Conservation (phyloP, 805 yeast genomes). For the Candida maesae region DNA sequence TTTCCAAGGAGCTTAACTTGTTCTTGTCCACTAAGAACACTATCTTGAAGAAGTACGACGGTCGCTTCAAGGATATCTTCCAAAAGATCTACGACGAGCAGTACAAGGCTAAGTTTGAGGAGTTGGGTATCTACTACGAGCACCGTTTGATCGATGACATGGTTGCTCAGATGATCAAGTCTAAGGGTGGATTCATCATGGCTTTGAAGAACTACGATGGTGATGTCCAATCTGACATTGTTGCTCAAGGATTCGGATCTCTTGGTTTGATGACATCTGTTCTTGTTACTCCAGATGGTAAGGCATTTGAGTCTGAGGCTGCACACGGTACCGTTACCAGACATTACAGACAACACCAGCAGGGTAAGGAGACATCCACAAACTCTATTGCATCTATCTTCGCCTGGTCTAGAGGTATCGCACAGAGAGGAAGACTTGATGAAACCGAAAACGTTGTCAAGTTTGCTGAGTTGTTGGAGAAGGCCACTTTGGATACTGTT, state of each 20-base stretch:
- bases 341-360: constrained; percentile 93
- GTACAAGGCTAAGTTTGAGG: constrained; percentile 70
- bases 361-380: constrained; percentile 95
- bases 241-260: constrained; percentile 97
- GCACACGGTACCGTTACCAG: constrained; percentile 99
- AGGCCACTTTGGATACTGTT: constrained; percentile 84
- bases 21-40: constrained; percentile 93
- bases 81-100: constrained; percentile 69
- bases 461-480: constrained; percentile 76
- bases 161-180: constrained; percentile 98
- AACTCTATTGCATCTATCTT: constrained; percentile 97
- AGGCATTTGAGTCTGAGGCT: constrained; percentile 93
- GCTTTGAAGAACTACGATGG: constrained; percentile 98
- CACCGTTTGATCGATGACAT: constrained; percentile 96
- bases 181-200: constrained; percentile 90
- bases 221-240: constrained; percentile 96
- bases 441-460: constrained; percentile 77
- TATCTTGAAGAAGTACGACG: constrained; percentile 89
- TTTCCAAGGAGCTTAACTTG: constrained; percentile 71
- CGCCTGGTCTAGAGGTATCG: constrained; percentile 94
- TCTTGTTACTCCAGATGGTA: constrained; percentile 92
- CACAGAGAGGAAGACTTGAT: constrained; percentile 90
- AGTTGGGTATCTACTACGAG: constrained; percentile 88
- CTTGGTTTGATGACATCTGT: constrained; percentile 96
- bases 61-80: constrained; percentile 92